Base-by-base conservation (phyloP, 2,329 filamentous ascomycete species). In the Cladosporium sp. region DNA sequence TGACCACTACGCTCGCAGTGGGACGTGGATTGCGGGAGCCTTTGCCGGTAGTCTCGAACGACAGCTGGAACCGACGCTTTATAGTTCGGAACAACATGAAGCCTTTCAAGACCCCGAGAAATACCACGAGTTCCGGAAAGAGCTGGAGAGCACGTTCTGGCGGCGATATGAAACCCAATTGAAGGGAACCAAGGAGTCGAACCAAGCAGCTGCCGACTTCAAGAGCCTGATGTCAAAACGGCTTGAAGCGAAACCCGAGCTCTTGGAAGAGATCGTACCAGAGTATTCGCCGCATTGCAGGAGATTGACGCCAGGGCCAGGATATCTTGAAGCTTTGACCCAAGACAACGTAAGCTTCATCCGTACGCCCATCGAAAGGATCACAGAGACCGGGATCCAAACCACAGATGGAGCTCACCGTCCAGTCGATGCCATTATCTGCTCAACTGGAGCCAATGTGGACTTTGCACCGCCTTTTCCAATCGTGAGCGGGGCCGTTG, bases 11-110 rank as follows among this genome's bases (percentile, higher is more conserved):
- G 80, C 77, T 1, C 72, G 84, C 8, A 83, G 78, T 55, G 76
- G 72, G 22, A 86, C 83, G 0, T 88, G 84, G 84, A 80, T 87
- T 25, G 80, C 83, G 0, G 74, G 78, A 1, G 79, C 80, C 0
- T 84, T 82, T 65, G 73, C 78, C 32, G 69, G 78, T 50, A 68
- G 77, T 56, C 32, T 57, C 16, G 62, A 70, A 40, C 75, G 80
- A 25, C 77, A 75, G 22, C 69, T 79, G 0, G 77, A 76, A 25
- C 73, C 82, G 0, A 81, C 83, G 36, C 71, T 72, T 0, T 80
- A 78, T 56, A 65, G 71, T 0, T 57, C 75, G 2, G 78, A 83
- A 16, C 73, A 81, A 46, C 70, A 73, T 3, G 71, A 80, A 18
- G 72, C 73, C 0, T 85, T 85, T 62, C 69, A 77, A 40, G 73